These are phyloP conservation scores for Podospora pseudopauciseta DNA, from an alignment of 495 filamentous ascomycete species.

Conservation along the genomic window DNA sequence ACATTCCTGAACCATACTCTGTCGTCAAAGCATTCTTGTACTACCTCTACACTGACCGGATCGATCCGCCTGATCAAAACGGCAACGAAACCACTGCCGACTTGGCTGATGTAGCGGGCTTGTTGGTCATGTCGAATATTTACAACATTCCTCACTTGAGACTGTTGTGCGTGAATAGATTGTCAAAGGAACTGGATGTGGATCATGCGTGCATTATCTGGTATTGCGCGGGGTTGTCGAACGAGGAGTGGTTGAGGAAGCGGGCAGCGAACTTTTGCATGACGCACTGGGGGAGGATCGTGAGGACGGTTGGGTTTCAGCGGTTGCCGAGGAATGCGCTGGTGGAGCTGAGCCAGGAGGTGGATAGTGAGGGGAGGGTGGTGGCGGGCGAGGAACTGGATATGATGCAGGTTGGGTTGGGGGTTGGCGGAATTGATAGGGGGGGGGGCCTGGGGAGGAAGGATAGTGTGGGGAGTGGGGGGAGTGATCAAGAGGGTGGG, in stretches of 20 bases:
- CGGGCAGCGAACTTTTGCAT: conserved; percentile 85
- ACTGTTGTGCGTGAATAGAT: conserved; percentile 79
- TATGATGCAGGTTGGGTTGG: conserved; percentile 57
- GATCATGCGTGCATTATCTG: conserved; percentile 93
- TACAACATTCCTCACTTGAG: conserved; percentile 94
- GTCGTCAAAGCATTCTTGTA: conserved; percentile 93
- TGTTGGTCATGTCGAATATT: conserved; percentile 95
- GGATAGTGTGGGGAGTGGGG: conserved; percentile 56
- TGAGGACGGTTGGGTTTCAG: conserved; percentile 82
- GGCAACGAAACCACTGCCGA: conserved; percentile 58
- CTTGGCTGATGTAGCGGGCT: conserved; percentile 83
- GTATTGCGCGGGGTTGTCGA: conserved; percentile 85
- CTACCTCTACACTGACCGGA: conserved; percentile 94
- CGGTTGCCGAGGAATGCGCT: conserved; percentile 70
- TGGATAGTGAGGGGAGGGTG: conserved; percentile 85
- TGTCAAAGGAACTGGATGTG: conserved; percentile 85
- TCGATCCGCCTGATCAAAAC: conserved; percentile 50
- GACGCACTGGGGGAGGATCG: conserved; percentile 90
- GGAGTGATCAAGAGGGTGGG: conserved; percentile 54
- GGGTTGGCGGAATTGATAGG: conserved; percentile 51
- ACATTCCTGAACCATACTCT: conserved; percentile 92
- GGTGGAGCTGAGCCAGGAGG: conserved; percentile 87
- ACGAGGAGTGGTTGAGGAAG: conserved; percentile 87
- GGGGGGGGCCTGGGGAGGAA: conserved; percentile 43
- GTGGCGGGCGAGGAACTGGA: conserved; percentile 81